A percentile compares a stretch with the other conserved stretches of the same genome.
phyloP scores from a whole-genome alignment of 345 rosid genomes.

The Corchorus olitorius region DNA sequence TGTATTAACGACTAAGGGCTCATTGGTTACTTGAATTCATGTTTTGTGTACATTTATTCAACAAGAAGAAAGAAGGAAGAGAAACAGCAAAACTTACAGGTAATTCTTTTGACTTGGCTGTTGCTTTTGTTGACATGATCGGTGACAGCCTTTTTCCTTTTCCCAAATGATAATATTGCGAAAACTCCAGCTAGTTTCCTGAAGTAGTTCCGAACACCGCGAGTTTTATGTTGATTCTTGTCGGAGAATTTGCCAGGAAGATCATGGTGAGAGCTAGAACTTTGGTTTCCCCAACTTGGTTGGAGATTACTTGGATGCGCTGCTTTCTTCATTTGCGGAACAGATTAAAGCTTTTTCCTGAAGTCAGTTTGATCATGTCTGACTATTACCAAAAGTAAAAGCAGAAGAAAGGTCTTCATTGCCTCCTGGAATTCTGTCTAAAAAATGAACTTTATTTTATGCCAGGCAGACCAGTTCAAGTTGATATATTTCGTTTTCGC shows the following conservation, averaged over 20 bases:
- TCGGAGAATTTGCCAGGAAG: not conserved
- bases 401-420: not conserved
- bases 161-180: slow-evolving; percentile 30
- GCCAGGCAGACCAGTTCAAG: not conserved
- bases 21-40: not conserved
- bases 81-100: slow-evolving; percentile 55
- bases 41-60: not conserved
- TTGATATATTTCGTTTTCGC: not conserved
- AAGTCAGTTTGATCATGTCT: not conserved
- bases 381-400: not conserved
- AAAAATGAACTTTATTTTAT: not conserved
- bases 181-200: slow-evolving; percentile 51
- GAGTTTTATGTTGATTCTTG: slow-evolving; percentile 19
- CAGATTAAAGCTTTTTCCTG: not conserved
- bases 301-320: slow-evolving; percentile 22
- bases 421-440: not conserved
- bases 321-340: slow-evolving; percentile 47
- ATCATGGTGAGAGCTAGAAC: slow-evolving; percentile 16
- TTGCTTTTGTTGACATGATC: slow-evolving; percentile 13
- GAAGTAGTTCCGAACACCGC: slow-evolving; percentile 27
- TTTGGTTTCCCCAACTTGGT: slow-evolving; percentile 26
- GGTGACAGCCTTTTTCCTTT: slow-evolving; percentile 22
- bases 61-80: not conserved
- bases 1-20: not conserved
- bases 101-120: slow-evolving; percentile 31